Percentiles rank a stretch among this genome's conserved stretches.
Evolutionary conservation across 306 rosid genomes (phyloP).

Genomic region (Glycine tomentella): DNA sequence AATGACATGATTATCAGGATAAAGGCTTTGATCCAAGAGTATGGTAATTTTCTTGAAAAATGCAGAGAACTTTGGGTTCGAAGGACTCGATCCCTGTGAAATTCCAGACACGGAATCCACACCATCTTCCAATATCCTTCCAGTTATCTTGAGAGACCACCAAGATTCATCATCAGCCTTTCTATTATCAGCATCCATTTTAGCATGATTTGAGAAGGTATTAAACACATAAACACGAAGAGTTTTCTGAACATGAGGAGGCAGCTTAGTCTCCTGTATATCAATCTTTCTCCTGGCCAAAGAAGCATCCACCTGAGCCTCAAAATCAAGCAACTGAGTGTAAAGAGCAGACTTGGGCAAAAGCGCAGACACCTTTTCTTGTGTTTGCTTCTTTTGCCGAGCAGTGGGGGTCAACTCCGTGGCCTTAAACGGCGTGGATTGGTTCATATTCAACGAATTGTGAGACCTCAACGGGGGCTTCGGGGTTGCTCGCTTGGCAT

Average conservation of each 20-base stretch:
- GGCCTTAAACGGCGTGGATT: slow-evolving; percentile 56
- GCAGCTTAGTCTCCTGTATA: slow-evolving; percentile 68
- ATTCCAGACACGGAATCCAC: slow-evolving; percentile 63
- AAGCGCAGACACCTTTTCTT: slow-evolving; percentile 67
- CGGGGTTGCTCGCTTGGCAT: slow-evolving; percentile 62
- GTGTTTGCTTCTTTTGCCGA: slow-evolving; percentile 63
- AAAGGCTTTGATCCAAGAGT: slow-evolving; percentile 78
- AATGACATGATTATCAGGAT: slow-evolving; percentile 79
- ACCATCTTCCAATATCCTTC: slow-evolving; percentile 87
- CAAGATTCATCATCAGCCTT: slow-evolving; percentile 62
- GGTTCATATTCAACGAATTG: slow-evolving; percentile 51
- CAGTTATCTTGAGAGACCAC: slow-evolving; percentile 92
- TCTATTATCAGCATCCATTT: slow-evolving; percentile 48
- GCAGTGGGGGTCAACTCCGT: slow-evolving; percentile 68
- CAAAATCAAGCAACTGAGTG: slow-evolving; percentile 74
- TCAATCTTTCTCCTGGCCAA: slow-evolving; percentile 67
- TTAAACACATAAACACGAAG: slow-evolving; percentile 83
- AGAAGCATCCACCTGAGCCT: slow-evolving; percentile 70
- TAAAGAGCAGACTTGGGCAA: slow-evolving; percentile 81
- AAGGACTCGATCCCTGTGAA: slow-evolving; percentile 50
- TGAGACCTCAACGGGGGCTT: slow-evolving; percentile 71
- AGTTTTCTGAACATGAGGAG: slow-evolving; percentile 66
- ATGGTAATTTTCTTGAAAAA: slow-evolving; percentile 83
- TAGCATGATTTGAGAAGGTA: slow-evolving; percentile 65
- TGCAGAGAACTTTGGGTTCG: slow-evolving; percentile 67